phyloP scores from a whole-genome alignment of 352 stramenopile species.

The Pythium guiyangense region DNA sequence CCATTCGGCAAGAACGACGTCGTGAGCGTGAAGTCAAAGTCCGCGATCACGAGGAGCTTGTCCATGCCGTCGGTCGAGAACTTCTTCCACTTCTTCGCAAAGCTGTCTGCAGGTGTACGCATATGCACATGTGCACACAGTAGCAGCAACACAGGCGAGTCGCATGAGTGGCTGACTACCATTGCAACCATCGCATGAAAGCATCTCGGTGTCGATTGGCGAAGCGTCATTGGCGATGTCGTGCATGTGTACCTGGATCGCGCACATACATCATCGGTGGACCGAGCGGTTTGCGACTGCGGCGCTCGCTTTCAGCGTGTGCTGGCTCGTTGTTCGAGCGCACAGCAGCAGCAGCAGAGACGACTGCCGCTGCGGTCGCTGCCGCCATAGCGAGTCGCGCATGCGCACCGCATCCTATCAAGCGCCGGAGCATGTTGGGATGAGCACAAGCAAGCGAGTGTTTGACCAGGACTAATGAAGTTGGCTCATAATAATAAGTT shows the following conservation, averaged over 20 bases:
- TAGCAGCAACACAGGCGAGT: too few species aligned
- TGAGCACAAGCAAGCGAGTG: too few species aligned
- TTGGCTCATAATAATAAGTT: too few species aligned
- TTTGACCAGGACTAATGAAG: too few species aligned
- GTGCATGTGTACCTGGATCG: constrained; percentile 32
- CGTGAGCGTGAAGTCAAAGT: constrained; percentile 77
- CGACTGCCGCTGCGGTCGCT: not conserved
- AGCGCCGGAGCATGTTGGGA: too few species aligned
- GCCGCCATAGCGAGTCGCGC: too few species aligned
- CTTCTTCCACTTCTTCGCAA: constrained; percentile 69
- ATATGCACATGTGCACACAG: too few species aligned
- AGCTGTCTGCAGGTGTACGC: constrained; percentile 29
- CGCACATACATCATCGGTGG: constrained; percentile 26
- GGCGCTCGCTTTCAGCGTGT: constrained; percentile 1
- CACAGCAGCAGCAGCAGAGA: not conserved
- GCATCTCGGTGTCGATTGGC: too few species aligned
- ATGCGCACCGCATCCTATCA: too few species aligned
- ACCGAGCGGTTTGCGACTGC: constrained; percentile 9
- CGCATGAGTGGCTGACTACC: too few species aligned
- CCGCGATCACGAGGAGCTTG: constrained; percentile 63
- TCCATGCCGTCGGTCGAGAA: constrained; percentile 56
- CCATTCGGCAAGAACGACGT: constrained; percentile 30
- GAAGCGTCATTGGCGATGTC: too few species aligned
- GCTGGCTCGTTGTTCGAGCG: not conserved
- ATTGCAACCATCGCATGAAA: too few species aligned